Base-by-base conservation (phyloP, 805 yeast genomes). In the Kuraishia hungarica region DNA sequence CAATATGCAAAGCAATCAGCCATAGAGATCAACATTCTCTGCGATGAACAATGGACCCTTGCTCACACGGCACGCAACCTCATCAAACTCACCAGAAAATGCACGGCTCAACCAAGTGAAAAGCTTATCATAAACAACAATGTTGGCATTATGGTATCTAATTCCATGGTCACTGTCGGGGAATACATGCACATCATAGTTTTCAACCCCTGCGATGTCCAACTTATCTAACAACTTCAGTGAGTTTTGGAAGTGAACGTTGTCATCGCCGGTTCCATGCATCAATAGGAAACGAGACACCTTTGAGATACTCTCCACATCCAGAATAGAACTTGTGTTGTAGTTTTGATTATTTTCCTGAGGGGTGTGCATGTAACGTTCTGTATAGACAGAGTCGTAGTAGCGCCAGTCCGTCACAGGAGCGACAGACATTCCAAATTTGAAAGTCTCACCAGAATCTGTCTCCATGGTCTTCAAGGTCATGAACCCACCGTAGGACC, bases 181-280 rank as follows among this genome's bases (percentile, higher is more conserved):
- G 76, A 87, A 88, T 7, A 87, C 78, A 71, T 83, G 86, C 57
- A 86, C 73, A 63, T 88, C 94, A 60, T 83, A 88, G 70, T 94
- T 94, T 64, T 89, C 96, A n/a, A 91, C 80, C 2, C 78, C 79
- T n/a, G 75, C 80, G 54, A 84, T 62, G 63, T 92, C 86, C 55
- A 93, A 75, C 60, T 79, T 72, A 70, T 94, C 98, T 51, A 94
- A 65, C 46, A 94, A 73, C 66, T 84, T 83, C 57, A 90, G 75
- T 50, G 93, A 81, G 72, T 94, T 89, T 67, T 94, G 99, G 70
- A 92, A 82, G 71, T 94, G 98, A 51, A 94, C 99, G 63, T 94
- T 94, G 69, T 94, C 99, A 71, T 94, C 99, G 3, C 97, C 97
- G 0, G 97, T 85, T 1, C 99, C 99, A 66, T 93, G 99, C 89